These are phyloP conservation scores for Penicillium canescens DNA, from an alignment of 495 filamentous ascomycete genomes.

Conservation along the genomic window DNA sequence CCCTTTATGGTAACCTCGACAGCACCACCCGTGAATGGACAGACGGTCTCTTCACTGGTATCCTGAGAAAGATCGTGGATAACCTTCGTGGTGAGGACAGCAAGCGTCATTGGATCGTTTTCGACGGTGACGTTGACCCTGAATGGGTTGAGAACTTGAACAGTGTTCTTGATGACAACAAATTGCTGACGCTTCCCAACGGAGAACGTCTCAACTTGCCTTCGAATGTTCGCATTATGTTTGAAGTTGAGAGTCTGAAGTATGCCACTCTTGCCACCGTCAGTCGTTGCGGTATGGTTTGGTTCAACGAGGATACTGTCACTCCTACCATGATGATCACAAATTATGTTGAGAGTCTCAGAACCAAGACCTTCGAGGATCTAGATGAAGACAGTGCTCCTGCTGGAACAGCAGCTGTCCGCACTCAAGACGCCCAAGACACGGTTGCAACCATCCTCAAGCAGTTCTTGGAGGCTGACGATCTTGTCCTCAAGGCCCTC, in stretches of 20 bases:
- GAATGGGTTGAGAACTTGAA: constrained; percentile 99
- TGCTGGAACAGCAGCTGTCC: constrained; percentile 75
- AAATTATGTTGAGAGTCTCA: constrained; percentile 84
- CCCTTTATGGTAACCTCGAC: constrained; percentile 90
- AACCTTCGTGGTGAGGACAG: constrained; percentile 95
- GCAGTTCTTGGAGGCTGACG: constrained; percentile 70
- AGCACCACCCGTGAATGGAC: constrained; percentile 98
- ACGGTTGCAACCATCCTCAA: constrained; percentile 76
- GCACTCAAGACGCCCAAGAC: constrained; percentile 71
- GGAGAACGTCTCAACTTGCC: constrained; percentile 95
- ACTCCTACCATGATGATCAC: constrained; percentile 87
- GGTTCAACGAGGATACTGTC: constrained; percentile 98
- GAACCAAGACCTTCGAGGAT: constrained; percentile 83
- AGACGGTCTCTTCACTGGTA: constrained; percentile 96
- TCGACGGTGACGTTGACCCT: constrained; percentile 97
- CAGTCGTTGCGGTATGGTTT: constrained; percentile 99
- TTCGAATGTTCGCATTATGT: constrained; percentile 96
- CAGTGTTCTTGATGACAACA: constrained; percentile 98
- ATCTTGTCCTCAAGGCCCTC: constrained; percentile 76
- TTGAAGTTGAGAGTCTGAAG: constrained; percentile 97
- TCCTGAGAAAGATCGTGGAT: constrained; percentile 96
- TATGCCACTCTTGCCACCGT: constrained; percentile 98
- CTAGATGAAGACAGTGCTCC: constrained; percentile 86
- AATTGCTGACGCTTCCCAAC: constrained; percentile 92
- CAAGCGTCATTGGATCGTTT: constrained; percentile 98